A percentile compares a stretch with the other conserved stretches of the same genome.
These are phyloP conservation scores for Novakomyces olei DNA, from an alignment of 805 yeast species.

Conservation along the genomic window DNA sequence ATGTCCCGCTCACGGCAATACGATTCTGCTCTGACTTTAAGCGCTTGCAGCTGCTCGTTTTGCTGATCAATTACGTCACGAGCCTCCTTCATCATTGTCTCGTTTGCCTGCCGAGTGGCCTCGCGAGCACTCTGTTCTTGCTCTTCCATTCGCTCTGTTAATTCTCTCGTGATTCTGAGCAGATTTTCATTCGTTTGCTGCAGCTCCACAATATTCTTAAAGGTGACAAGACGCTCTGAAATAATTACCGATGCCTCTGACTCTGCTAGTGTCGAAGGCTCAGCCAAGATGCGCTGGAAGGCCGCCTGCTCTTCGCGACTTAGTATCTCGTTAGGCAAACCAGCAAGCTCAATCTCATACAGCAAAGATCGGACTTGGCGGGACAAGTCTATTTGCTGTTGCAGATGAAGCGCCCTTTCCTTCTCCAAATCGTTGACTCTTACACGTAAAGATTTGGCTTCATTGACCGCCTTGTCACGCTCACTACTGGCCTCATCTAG, in stretches of 20 bases:
- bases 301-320: slow-evolving; percentile 42
- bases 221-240: slow-evolving; percentile 49
- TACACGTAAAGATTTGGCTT: slow-evolving; percentile 16
- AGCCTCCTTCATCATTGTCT: slow-evolving; percentile 15
- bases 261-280: slow-evolving; percentile 13
- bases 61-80: slow-evolving; percentile 15
- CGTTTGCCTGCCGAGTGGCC: slow-evolving; percentile 9
- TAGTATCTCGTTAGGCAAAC: slow-evolving; percentile 36
- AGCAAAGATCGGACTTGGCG: slow-evolving; percentile 60
- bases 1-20: slow-evolving; percentile 49
- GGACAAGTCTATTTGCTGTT: slow-evolving; percentile 41
- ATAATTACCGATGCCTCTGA: slow-evolving; percentile 54
- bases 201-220: slow-evolving; percentile 42
- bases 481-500: slow-evolving; percentile 21
- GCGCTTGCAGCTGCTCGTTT: slow-evolving; percentile 19
- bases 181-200: slow-evolving; percentile 57
- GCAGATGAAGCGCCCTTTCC: slow-evolving; percentile 13
- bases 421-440: slow-evolving; percentile 15
- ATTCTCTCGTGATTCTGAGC: slow-evolving; percentile 40
- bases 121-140: slow-evolving; percentile 23
- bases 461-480: slow-evolving; percentile 17
- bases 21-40: slow-evolving; percentile 31
- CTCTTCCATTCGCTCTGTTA: slow-evolving; percentile 49
- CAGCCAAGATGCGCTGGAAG: slow-evolving; percentile 19
- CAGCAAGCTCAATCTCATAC: slow-evolving; percentile 33